A percentile compares a stretch with the other conserved stretches of the same genome.
phyloP scores from a whole-genome alignment of 2,329 filamentous ascomycete genomes.

The Neofusicoccum sp. region DNA sequence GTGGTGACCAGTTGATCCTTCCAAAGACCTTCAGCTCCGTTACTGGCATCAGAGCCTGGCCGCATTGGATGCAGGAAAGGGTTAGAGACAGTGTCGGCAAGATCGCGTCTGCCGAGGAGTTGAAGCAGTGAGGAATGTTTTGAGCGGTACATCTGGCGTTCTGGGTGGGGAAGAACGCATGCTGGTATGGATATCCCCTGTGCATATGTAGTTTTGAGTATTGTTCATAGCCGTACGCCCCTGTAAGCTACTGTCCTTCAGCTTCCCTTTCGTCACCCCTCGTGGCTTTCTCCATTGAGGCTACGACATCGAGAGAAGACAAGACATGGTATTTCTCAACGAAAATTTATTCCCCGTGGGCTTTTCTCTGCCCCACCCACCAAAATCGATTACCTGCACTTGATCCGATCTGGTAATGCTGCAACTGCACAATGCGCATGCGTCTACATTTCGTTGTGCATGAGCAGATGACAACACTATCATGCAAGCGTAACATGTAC shows the following conservation, averaged over 20 bases:
- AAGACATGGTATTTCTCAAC: no score
- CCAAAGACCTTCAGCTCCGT: conserved; percentile 29
- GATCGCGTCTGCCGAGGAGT: not conserved
- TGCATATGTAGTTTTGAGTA: no score
- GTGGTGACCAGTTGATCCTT: conserved; percentile 45
- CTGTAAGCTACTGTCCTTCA: no score
- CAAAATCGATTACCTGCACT: no score
- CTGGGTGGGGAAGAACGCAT: no score
- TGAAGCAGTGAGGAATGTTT: not conserved
- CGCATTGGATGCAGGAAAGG: conserved; percentile 52
- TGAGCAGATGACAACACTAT: not conserved
- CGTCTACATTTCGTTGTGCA: not conserved
- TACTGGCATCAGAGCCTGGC: conserved; percentile 46
- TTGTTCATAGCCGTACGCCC: no score
- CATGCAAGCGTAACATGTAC: not conserved
- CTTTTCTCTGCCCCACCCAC: no score
- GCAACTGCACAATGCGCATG: not conserved
- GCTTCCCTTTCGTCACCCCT: no score
- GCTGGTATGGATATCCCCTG: no score
- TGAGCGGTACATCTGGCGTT: not conserved
- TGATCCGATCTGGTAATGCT: not conserved
- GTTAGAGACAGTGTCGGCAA: conserved; percentile 28
- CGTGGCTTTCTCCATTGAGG: no score
- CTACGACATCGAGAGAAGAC: no score
- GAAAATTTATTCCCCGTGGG: no score